Base-by-base conservation (phyloP, 2,329 filamentous ascomycete genomes). In the Xylariaceae sp. region DNA sequence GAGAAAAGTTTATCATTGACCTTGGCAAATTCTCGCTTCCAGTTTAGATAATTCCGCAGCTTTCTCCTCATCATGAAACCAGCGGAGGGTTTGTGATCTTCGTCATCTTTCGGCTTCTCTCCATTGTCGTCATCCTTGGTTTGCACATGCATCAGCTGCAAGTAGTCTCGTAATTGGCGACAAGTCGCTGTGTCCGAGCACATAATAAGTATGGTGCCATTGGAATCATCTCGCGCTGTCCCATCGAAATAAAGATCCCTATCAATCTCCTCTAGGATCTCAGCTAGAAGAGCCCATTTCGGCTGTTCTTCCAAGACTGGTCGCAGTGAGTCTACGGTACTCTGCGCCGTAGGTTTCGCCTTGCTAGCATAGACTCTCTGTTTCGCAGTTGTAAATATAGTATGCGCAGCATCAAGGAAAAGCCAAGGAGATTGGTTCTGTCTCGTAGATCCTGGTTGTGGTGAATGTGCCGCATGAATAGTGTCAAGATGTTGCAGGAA, bases 401-500 rank as follows among this genome's bases (percentile, higher is more conserved):
- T 90, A 63, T 97, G 87, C 1, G 93, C 91, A 18, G 91, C 90
- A 62, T 97, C 93, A 4, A 97, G 76, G 54, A 96, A 97, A 24
- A 98, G 73, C 93, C 93, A 98, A 0, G 93, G 93, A 0, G 90
- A 94, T 55, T 95, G 89, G 26, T 84, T 90, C 57, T 95, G 87
- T 49, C 84, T 81, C 3, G 83, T 95, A 2, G 89, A 91, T 0
- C 89, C 90, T 8, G 89, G 87, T 1, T 88, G 85, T 4, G 93
- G 90, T 36, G 88, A 86, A 58, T 95, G 89, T 1, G 90, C 88
- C 9, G 91, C 89, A 37, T 95, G 81, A 35, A 98, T 91, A 1
- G 89, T 96, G 61, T 98, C 93, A 4, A 98, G 76, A 61, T 95
- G 91, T 59, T 91, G 87, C 46, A 95, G 79, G 61, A 98, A 95